Evolutionary conservation across 1,284 basidiomycete genomes (phyloP).

Genomic region (Moesziomyces parantarcticus): DNA sequence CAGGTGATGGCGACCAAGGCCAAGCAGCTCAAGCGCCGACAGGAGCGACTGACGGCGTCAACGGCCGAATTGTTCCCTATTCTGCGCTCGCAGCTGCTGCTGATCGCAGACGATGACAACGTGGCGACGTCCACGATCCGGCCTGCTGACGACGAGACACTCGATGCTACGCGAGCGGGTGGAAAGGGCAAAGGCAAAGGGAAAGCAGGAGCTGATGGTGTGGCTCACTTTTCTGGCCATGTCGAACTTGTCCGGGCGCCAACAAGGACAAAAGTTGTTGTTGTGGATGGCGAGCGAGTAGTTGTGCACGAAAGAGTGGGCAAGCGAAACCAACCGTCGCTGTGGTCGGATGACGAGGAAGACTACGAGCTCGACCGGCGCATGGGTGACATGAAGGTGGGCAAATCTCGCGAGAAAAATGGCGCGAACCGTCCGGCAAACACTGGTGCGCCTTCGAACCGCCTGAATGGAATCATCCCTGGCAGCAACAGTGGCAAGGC

Average conservation of each 20-base stretch:
- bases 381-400: not conserved
- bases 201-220: not conserved
- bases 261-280: constrained; percentile 3
- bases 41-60: constrained; percentile 26
- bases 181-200: not conserved
- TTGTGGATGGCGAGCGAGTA: constrained; percentile 23
- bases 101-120: constrained; percentile 17
- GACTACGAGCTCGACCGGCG: constrained; percentile 2
- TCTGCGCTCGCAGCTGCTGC: constrained; percentile 19
- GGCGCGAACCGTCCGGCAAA: not conserved
- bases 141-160: not conserved
- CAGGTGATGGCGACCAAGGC: constrained; percentile 33
- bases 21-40: constrained; percentile 25
- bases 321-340: not conserved
- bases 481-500: not conserved
- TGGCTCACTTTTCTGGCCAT: constrained; percentile 16
- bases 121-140: constrained; percentile 20
- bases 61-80: constrained; percentile 36
- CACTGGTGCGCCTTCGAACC: not conserved
- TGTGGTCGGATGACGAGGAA: constrained; percentile 17
- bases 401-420: no score
- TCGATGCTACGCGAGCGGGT: not conserved
- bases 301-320: constrained; percentile 8
- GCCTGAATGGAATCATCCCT: no score
- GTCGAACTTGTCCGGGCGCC: constrained; percentile 1